Percentiles rank a stretch among this genome's conserved stretches.
Evolutionary conservation across 73 alveolate genomes (phyloP).

Genomic region (Urostyla sp.): DNA sequence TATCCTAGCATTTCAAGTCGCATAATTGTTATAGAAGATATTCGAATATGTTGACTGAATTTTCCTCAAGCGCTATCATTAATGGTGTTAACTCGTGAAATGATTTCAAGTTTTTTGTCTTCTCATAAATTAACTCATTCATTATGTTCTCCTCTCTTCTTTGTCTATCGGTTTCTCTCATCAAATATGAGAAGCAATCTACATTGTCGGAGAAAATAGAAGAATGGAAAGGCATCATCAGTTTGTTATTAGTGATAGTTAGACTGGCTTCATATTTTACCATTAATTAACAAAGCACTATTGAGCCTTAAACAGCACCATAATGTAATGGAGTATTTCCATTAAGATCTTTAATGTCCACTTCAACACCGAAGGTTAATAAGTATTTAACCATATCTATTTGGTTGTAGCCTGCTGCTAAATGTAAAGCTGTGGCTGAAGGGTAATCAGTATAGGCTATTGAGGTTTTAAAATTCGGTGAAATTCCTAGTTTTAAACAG

Average conservation of each 20-base stretch:
- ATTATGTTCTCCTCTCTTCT: neutral
- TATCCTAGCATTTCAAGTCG: constrained; percentile 51
- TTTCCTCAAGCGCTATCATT: constrained; percentile 59
- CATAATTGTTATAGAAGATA: constrained; percentile 23
- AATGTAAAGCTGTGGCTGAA: constrained; percentile 66
- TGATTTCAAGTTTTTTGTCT: constrained; percentile 13
- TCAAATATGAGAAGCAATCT: constrained; percentile 6
- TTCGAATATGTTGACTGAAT: constrained; percentile 63
- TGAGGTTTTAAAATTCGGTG: constrained; percentile 59
- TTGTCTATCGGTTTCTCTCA: constrained; percentile 55
- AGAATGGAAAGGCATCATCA: constrained; percentile 59
- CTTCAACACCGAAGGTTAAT: constrained; percentile 22
- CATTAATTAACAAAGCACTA: constrained; percentile 5
- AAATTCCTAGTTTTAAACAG: constrained; percentile 48
- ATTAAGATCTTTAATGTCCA: constrained; percentile 55
- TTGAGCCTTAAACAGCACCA: constrained; percentile 68
- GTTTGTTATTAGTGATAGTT: constrained; percentile 24
- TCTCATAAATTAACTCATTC: constrained; percentile 18
- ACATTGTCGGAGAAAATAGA: constrained; percentile 54
- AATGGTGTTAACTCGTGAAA: constrained; percentile 49
- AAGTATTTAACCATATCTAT: constrained; percentile 50
- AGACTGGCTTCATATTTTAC: constrained; percentile 3
- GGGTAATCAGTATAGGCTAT: constrained; percentile 60
- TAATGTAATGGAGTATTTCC: constrained; percentile 67
- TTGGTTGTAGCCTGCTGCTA: constrained; percentile 61